Conservation (phyloP, 2,329 filamentous ascomycete species). For the Fusarium zealandicum region DNA sequence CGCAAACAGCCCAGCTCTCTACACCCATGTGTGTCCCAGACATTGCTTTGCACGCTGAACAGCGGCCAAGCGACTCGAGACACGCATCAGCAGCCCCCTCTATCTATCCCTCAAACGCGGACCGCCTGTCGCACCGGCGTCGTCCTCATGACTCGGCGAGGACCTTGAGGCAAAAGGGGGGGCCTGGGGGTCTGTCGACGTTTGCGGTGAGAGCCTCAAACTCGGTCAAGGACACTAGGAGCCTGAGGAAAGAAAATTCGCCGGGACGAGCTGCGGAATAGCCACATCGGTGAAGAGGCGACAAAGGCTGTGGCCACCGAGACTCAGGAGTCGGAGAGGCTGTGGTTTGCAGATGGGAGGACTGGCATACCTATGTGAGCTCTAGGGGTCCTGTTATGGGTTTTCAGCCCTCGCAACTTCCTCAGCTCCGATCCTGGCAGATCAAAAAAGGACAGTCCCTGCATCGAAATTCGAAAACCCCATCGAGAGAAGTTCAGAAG, state of each 20-base stretch:
- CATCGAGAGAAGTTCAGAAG: neutral
- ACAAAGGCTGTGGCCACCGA: slow-evolving; percentile 24
- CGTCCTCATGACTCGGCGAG: slow-evolving; percentile 31
- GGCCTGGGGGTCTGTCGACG: slow-evolving; percentile 2
- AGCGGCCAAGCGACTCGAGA: slow-evolving; percentile 8
- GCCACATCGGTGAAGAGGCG: slow-evolving; percentile 3
- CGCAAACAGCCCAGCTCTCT: slow-evolving; percentile 17
- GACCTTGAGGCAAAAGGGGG: slow-evolving; percentile 12
- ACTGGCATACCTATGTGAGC: slow-evolving; percentile 16
- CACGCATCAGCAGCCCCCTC: slow-evolving; percentile 10
- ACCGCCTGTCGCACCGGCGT: slow-evolving; percentile 22
- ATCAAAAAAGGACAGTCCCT: neutral
- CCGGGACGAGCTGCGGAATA: neutral
- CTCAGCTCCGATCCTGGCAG: slow-evolving; percentile 2
- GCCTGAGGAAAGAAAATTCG: neutral
- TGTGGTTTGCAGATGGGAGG: slow-evolving; percentile 23
- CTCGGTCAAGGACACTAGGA: slow-evolving; percentile 4
- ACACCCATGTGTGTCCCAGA: slow-evolving; percentile 20
- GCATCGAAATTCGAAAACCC: neutral
- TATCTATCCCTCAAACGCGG: slow-evolving; percentile 5
- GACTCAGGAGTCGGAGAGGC: slow-evolving; percentile 3
- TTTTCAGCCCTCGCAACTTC: neutral
- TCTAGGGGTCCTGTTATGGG: slow-evolving; percentile 9
- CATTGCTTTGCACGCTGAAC: slow-evolving; percentile 16
- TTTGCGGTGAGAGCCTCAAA: neutral